These are phyloP conservation scores for Podaxis sp. DNA, from an alignment of 768 basidiomycete species.

Conservation along the genomic window DNA sequence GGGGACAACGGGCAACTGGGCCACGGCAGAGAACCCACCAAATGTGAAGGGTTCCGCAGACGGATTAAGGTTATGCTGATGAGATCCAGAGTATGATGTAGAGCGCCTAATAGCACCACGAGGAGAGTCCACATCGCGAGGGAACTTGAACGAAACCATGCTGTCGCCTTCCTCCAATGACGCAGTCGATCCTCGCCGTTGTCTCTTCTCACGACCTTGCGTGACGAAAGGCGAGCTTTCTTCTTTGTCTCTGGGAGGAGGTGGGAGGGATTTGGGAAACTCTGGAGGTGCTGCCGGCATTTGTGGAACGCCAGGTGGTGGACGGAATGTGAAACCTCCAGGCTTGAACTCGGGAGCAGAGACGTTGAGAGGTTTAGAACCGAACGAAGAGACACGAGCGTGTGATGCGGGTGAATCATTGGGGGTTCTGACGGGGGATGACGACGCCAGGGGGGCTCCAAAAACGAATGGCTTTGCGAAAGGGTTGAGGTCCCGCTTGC, in stretches of 20 bases:
- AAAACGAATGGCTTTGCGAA: slow-evolving; percentile 84
- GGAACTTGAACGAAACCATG: slow-evolving; percentile 78
- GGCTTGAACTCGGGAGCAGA: slow-evolving; percentile 83
- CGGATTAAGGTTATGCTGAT: slow-evolving; percentile 31
- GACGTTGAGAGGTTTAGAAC: slow-evolving; percentile 65
- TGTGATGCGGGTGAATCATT: slow-evolving; percentile 26
- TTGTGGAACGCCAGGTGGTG: slow-evolving; percentile 60
- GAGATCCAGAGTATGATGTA: slow-evolving; percentile 21
- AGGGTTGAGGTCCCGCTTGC: slow-evolving; percentile 56
- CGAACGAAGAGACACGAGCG: slow-evolving; percentile 47
- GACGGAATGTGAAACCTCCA: slow-evolving; percentile 69
- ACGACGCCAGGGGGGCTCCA: slow-evolving; percentile 37
- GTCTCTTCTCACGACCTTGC: slow-evolving; percentile 82
- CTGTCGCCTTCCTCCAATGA: slow-evolving; percentile 53
- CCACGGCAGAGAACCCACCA: slow-evolving; percentile 51
- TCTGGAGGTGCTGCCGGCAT: slow-evolving; percentile 32
- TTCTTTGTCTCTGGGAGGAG: slow-evolving; percentile 19
- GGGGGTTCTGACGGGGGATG: slow-evolving; percentile 16
- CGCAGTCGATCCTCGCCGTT: slow-evolving; percentile 47
- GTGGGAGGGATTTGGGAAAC: slow-evolving; percentile 24
- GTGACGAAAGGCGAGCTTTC: slow-evolving; percentile 40
- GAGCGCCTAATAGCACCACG: slow-evolving; percentile 38
- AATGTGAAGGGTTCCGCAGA: slow-evolving; percentile 62
- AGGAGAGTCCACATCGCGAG: slow-evolving; percentile 46
- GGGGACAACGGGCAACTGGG: slow-evolving; percentile 27